Evolutionary conservation across 257 asterid genomes (phyloP).

Genomic region (Echites panduratus): DNA sequence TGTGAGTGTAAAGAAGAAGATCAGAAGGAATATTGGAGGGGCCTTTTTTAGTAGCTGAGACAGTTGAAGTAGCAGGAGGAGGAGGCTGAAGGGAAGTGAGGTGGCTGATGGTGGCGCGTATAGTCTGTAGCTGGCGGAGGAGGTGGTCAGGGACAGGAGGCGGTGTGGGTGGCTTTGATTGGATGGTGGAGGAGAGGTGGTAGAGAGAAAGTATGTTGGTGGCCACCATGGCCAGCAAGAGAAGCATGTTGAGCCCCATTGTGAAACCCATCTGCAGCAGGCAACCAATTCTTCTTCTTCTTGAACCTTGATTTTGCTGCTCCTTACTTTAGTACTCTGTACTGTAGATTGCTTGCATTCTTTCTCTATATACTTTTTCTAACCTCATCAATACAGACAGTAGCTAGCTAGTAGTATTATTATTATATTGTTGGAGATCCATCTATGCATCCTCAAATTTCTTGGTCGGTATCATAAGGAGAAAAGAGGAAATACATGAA

Average conservation of each 20-base stretch:
- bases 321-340: too few species aligned
- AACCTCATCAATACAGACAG: too few species aligned
- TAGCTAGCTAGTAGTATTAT: too few species aligned
- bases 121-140: conserved; percentile 87
- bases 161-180: conserved; percentile 46
- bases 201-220: conserved; percentile 94
- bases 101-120: conserved; percentile 94
- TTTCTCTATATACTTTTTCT: too few species aligned
- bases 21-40: conserved; percentile 60
- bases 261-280: conserved; percentile 56
- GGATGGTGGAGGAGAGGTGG: conserved; percentile 92
- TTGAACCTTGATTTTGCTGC: neutral
- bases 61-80: conserved; percentile 18
- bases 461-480: too few species aligned
- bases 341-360: too few species aligned
- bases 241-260: conserved; percentile 79
- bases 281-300: conserved; percentile 12
- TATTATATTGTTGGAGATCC: too few species aligned
- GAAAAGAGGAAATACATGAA: too few species aligned
- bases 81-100: conserved; percentile 73
- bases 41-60: conserved; percentile 25
- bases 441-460: too few species aligned
- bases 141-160: conserved; percentile 88
- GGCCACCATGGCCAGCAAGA: conserved; percentile 87
- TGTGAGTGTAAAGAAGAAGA: conserved; percentile 70